Evolutionary conservation across 2,329 filamentous ascomycete species (phyloP).

Genomic region (Rutstroemia sp.): DNA sequence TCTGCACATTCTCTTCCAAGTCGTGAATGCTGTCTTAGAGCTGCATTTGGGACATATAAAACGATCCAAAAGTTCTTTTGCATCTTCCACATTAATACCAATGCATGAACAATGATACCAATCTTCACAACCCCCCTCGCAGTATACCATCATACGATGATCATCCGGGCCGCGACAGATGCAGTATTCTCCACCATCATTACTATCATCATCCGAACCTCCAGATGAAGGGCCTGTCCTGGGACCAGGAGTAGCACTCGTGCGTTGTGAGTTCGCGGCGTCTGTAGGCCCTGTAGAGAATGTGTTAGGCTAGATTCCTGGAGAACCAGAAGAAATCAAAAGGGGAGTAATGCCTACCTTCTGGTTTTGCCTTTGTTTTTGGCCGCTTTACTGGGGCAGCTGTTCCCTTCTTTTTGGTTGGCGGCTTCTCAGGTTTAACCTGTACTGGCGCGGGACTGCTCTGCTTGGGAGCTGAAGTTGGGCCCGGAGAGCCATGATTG

Average conservation of each 20-base stretch:
- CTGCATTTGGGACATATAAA: conserved; percentile 28
- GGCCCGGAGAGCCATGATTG: conserved; percentile 22
- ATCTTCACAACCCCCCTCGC: conserved; percentile 28
- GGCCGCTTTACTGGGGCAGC: conserved; percentile 19
- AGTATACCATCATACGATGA: conserved; percentile 30
- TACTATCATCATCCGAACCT: conserved; percentile 21
- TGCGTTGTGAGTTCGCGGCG: conserved; percentile 9
- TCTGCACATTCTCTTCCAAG: conserved; percentile 28
- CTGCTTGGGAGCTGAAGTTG: conserved; percentile 15
- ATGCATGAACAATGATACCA: conserved; percentile 30
- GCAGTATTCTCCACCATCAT: conserved; percentile 29
- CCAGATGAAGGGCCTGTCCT: conserved; percentile 8
- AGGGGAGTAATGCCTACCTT: conserved; percentile 18
- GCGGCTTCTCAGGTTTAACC: conserved; percentile 19
- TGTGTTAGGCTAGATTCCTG: neutral
- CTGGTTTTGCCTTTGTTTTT: conserved; percentile 16
- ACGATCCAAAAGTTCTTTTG: conserved; percentile 26
- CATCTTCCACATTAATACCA: conserved; percentile 23
- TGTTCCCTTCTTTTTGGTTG: conserved; percentile 23
- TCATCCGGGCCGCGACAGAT: conserved; percentile 29
- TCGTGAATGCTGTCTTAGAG: conserved; percentile 21
- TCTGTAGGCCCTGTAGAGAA: conserved; percentile 2
- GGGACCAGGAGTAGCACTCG: conserved; percentile 13
- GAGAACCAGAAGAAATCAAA: neutral
- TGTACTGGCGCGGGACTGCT: conserved; percentile 14